A percentile compares a stretch with the other conserved stretches of the same genome.
Evolutionary conservation across 2,329 filamentous ascomycete species (phyloP).

Genomic region (Fusarium continuum): DNA sequence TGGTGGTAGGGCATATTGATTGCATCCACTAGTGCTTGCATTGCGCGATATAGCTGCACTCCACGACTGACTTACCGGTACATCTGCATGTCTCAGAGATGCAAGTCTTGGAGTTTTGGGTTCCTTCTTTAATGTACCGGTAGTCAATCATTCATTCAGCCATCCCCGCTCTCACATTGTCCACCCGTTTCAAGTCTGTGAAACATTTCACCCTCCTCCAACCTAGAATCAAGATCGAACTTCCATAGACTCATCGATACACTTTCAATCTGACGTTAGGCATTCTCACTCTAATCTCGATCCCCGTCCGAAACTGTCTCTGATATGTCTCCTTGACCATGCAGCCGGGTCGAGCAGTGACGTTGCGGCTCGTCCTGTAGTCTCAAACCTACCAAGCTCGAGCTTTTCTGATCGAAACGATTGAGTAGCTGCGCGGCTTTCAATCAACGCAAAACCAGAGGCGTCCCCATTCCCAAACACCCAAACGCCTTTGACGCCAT

Average conservation of each 20-base stretch:
- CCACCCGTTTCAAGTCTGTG: constrained; percentile 19
- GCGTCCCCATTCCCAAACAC: constrained; percentile 19
- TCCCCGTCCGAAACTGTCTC: constrained; percentile 2
- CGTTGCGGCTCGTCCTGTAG: constrained; percentile 25
- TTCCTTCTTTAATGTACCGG: constrained; percentile 2
- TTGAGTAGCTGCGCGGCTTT: background rate
- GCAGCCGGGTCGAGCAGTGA: constrained; percentile 15
- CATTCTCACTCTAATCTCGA: constrained; percentile 20
- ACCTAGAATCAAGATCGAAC: constrained; percentile 26
- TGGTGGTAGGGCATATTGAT: background rate
- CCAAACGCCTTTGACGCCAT: constrained; percentile 26
- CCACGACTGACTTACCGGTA: background rate
- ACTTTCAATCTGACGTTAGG: constrained; percentile 4
- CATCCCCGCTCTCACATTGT: constrained; percentile 5
- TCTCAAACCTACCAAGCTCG: constrained; percentile 10
- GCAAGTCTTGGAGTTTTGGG: constrained; percentile 2
- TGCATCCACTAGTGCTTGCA: constrained; percentile 1
- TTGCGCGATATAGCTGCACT: constrained; percentile 10
- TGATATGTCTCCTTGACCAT: constrained; percentile 7
- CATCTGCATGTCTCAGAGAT: constrained; percentile 15
- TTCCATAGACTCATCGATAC: constrained; percentile 27
- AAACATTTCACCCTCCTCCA: constrained; percentile 30
- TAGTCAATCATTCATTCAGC: background rate
- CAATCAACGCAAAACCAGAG: background rate
- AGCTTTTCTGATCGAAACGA: background rate